phyloP scores from a whole-genome alignment of 2,329 filamentous ascomycete species.

The Aspergillus intermedius region DNA sequence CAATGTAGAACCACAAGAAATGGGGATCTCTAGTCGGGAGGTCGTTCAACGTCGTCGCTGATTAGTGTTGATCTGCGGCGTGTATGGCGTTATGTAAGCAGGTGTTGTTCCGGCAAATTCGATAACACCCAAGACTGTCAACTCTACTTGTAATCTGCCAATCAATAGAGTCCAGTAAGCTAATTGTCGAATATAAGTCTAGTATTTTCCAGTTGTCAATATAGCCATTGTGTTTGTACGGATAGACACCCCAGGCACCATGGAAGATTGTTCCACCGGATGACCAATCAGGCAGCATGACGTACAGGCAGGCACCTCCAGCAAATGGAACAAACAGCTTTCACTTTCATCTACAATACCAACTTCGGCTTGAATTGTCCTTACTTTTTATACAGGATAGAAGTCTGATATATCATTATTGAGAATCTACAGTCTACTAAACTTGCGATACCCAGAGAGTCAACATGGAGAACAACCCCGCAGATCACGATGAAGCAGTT shows the following conservation, averaged over 20 bases:
- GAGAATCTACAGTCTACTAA: neutral
- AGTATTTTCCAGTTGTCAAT: neutral
- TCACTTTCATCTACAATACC: conserved; percentile 3
- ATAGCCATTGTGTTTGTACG: neutral
- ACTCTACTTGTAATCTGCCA: neutral
- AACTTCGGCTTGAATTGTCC: conserved; percentile 1
- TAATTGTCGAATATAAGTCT: neutral
- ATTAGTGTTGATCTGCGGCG: neutral
- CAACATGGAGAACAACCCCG: conserved; percentile 29
- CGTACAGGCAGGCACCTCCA: conserved; percentile 19
- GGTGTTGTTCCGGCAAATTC: neutral
- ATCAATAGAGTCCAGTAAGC: neutral
- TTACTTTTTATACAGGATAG: no score
- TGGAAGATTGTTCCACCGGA: conserved; percentile 13
- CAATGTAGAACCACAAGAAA: neutral
- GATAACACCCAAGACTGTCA: neutral
- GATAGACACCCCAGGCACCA: neutral
- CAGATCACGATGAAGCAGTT: conserved; percentile 38
- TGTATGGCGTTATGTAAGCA: conserved; percentile 13
- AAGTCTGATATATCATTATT: no score
- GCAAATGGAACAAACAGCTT: conserved; percentile 2
- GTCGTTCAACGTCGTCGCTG: neutral
- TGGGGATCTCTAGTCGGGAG: neutral
- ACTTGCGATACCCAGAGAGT: neutral
- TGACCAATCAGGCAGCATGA: conserved; percentile 36